phyloP scores from a whole-genome alignment of 176 grass and related monocot species.

The Avena insularis region DNA sequence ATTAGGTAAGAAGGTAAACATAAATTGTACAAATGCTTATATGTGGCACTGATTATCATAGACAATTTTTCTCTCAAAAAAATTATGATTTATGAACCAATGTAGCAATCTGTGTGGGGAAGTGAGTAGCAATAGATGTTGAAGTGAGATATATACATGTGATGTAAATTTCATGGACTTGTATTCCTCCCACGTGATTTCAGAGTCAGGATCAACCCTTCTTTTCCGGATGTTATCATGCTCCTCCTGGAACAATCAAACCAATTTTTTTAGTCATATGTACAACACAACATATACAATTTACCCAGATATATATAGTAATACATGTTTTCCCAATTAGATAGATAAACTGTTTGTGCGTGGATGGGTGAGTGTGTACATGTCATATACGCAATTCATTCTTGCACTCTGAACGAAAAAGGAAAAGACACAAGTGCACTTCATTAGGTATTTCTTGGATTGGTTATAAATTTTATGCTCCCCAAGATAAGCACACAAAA shows the following conservation, averaged over 20 bases:
- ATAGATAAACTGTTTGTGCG: background rate
- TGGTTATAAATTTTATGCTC: no score
- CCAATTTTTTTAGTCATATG: no score
- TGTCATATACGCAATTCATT: background rate
- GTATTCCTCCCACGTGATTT: constrained; percentile 69
- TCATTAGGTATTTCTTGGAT: no score
- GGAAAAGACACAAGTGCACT: no score
- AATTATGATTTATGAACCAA: no score
- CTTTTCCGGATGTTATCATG: constrained; percentile 49
- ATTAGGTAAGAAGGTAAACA: background rate
- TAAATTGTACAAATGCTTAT: background rate
- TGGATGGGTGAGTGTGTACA: background rate
- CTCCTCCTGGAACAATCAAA: constrained; percentile 47
- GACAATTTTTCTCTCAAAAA: no score
- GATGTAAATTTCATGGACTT: constrained; percentile 71
- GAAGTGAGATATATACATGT: constrained; percentile 35
- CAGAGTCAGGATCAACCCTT: constrained; percentile 42
- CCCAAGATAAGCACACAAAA: no score
- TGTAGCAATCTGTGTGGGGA: background rate
- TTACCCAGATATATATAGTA: background rate
- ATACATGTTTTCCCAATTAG: background rate
- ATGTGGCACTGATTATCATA: background rate
- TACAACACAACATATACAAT: no score
- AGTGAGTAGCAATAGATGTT: background rate
- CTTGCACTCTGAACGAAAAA: no score